Conservation (phyloP, 1,139 yeast genomes). For the Yarrowia galli region DNA sequence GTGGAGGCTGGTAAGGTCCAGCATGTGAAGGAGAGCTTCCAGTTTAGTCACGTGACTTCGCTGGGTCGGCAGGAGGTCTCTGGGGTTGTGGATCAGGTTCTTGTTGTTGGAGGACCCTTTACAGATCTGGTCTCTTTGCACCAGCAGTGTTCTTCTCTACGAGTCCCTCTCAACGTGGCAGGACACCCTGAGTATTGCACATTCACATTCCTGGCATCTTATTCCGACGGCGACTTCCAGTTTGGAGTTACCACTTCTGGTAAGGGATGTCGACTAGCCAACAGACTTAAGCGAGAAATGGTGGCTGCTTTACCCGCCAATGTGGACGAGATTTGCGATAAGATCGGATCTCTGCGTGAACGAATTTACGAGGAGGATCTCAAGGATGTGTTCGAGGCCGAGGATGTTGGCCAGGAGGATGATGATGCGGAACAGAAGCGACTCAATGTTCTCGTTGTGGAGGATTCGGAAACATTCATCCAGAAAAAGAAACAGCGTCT, state of each 20-base stretch:
- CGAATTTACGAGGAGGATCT: conserved; percentile 64
- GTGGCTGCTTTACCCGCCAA: conserved; percentile 70
- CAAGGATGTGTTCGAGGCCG: conserved; percentile 43
- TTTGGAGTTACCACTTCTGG: conserved; percentile 87
- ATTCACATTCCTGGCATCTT: conserved; percentile 77
- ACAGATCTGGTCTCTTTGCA: background rate
- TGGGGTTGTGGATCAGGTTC: conserved; percentile 74
- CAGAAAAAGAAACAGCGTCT: conserved; percentile 66
- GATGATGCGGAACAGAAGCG: conserved; percentile 72
- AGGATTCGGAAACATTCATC: conserved; percentile 61
- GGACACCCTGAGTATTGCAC: conserved; percentile 77
- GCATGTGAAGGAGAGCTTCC: conserved; percentile 52
- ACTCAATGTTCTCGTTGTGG: conserved; percentile 68
- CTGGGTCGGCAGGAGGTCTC: conserved; percentile 72
- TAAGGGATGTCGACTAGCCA: conserved; percentile 87
- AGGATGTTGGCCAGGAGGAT: conserved; percentile 62
- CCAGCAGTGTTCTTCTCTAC: background rate
- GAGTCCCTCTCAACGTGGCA: conserved; percentile 78
- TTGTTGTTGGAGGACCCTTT: conserved; percentile 59
- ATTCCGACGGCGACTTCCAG: conserved; percentile 75
- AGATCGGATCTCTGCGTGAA: conserved; percentile 70
- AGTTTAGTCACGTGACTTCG: conserved; percentile 56
- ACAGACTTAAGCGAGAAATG: conserved; percentile 78
- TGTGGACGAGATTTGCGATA: conserved; percentile 70
- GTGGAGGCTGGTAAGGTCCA: conserved; percentile 30